Percentiles rank a stretch among this genome's conserved stretches.
These are phyloP conservation scores for Fagus crenata DNA, from an alignment of 306 rosid genomes.

Conservation along the genomic window DNA sequence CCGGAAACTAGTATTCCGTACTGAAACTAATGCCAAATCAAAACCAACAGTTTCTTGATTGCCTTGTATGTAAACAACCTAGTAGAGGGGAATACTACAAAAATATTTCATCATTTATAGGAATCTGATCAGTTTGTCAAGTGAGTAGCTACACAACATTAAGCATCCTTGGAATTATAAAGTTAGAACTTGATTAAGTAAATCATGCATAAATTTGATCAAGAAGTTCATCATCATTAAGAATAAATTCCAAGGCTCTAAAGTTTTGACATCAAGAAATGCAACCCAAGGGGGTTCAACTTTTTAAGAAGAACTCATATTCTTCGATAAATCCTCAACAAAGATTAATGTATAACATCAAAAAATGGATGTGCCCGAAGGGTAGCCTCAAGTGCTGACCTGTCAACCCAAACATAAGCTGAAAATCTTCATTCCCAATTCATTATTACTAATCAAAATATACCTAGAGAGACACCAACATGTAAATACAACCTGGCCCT, in stretches of 20 bases:
- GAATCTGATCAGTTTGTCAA: not conserved
- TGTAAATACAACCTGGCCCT: not conserved
- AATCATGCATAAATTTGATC: not conserved
- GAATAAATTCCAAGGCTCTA: not conserved
- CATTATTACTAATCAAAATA: not conserved
- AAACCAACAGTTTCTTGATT: not conserved
- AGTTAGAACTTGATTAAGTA: not conserved
- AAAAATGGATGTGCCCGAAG: not conserved
- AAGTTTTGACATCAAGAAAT: not conserved
- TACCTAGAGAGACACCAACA: not conserved
- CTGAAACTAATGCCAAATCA: not conserved
- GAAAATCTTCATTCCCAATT: conserved; percentile 3
- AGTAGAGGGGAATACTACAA: not conserved
- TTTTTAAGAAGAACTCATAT: not conserved
- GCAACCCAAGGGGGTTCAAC: not conserved
- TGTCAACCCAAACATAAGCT: not conserved
- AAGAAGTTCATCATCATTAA: not conserved
- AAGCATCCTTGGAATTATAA: not conserved
- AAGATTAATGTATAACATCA: not conserved
- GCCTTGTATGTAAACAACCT: not conserved
- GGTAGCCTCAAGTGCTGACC: not conserved
- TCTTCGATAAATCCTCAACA: not conserved
- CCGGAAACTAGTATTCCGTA: conserved; percentile 3
- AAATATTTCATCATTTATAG: not conserved
- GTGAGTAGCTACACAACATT: not conserved